A percentile compares a stretch with the other conserved stretches of the same genome.
phyloP scores from a whole-genome alignment of 176 grass and related monocot genomes.

The Zoysia pacifica region DNA sequence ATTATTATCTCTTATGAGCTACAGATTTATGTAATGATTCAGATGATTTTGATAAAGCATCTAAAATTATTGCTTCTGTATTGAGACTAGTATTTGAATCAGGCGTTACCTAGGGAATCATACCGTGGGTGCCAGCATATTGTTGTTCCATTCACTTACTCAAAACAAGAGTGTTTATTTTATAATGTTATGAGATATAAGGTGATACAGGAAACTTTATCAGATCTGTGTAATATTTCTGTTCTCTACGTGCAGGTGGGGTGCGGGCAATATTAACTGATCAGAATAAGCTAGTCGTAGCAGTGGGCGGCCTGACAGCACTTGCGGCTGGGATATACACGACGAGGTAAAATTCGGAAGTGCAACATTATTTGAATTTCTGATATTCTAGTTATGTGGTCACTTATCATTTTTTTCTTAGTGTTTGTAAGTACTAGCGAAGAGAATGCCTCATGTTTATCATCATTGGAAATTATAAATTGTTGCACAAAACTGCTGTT shows the following conservation, averaged over 20 bases:
- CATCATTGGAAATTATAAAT: slow-evolving; percentile 2
- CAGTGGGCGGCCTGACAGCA: slow-evolving; percentile 80
- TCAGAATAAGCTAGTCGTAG: slow-evolving; percentile 89
- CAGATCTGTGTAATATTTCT: slow-evolving; percentile 17
- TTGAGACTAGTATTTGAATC: slow-evolving; percentile 16
- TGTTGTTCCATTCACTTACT: not conserved
- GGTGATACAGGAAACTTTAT: not conserved
- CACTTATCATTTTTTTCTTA: not conserved
- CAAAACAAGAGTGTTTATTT: slow-evolving; percentile 27
- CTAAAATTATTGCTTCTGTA: slow-evolving; percentile 9
- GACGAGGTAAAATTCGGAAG: slow-evolving; percentile 65
- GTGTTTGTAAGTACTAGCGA: slow-evolving; percentile 22
- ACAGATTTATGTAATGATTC: not conserved
- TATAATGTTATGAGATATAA: slow-evolving; percentile 27
- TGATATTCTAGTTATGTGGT: not conserved
- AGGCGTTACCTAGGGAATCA: not conserved
- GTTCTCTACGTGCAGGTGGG: slow-evolving; percentile 55
- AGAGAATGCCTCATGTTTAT: not conserved
- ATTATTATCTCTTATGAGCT: slow-evolving; percentile 20
- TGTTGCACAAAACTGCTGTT: slow-evolving; percentile 25
- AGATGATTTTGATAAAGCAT: not conserved
- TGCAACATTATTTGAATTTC: not conserved
- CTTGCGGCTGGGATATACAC: slow-evolving; percentile 87
- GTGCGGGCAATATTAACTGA: slow-evolving; percentile 86
- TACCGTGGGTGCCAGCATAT: not conserved